Conservation (phyloP, 805 yeast genomes). For the Candida yuanshanica region DNA sequence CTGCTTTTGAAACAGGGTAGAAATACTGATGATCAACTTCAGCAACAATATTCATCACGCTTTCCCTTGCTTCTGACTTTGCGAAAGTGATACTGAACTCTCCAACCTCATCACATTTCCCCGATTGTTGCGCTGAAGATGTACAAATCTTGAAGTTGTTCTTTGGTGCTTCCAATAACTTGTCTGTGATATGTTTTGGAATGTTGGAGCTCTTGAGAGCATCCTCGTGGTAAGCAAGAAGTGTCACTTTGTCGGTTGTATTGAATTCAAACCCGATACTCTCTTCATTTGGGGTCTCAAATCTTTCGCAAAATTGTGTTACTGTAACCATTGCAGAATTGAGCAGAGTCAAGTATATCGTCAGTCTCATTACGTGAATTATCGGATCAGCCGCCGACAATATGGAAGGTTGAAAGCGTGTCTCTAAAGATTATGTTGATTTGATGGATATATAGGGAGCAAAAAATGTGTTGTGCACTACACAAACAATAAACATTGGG, state of each 20-base stretch:
- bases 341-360: neutral
- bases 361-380: neutral
- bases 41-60: neutral
- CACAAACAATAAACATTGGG: no score
- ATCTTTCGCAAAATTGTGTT: neutral
- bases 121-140: neutral
- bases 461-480: no score
- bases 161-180: neutral
- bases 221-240: neutral
- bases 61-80: neutral
- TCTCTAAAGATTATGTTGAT: no score
- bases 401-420: no score
- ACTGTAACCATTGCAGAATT: neutral
- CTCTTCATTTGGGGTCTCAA: neutral
- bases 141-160: neutral
- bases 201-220: neutral
- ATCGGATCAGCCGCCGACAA: no score
- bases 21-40: neutral
- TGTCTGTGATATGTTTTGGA: neutral
- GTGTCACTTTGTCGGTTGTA: neutral
- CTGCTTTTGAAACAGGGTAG: neutral
- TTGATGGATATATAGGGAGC: no score
- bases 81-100: neutral
- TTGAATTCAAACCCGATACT: neutral
- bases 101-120: neutral